Base-by-base conservation (phyloP, 805 yeast species). In the Candida piceae region DNA sequence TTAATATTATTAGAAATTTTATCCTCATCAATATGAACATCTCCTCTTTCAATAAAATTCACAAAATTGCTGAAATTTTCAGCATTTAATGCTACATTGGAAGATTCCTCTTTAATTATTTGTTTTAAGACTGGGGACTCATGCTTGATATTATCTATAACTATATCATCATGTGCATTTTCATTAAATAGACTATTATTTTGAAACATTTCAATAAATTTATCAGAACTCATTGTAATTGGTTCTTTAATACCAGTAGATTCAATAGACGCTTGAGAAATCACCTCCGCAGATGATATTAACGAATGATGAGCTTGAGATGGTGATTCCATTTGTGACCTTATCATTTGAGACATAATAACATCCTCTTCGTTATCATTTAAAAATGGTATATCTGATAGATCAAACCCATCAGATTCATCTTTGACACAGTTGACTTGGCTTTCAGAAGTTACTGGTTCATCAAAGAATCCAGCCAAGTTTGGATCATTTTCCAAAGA, bases 401-500 rank as follows among this genome's bases (percentile, higher is more conserved):
- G 35, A 23, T 59, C 62, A 36, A 38, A 55, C 2, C 44, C 49
- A 29, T 53, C 55, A 6, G 32, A 40, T 9, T 17, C 15, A 13
- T 19, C 18, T 7, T 36, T 38, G 9, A 7, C n/a, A n/a, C n/a
- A n/a, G n/a, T n/a, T n/a, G n/a, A n/a, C n/a, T n/a, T n/a, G n/a
- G n/a, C n/a, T n/a, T 12, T 29, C 22, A 10, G 18, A 22, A 8
- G 39, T 23, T 10, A 39, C 36, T 1, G 37, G 36, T 1, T 32
- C 34, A 27, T 44, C 50, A 34, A 50, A 51, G 29, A 58, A 60
- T 2, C 53, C 57, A 25, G 41, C 55, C n/a, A 56, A 36, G 32
- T 52, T 52, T 1, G 60, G 59, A 34, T 58, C 57, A 24, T 48
- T 44, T 11, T 58, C 51, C 16, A 58, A 32, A 6, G 55, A 44